These are phyloP conservation scores for Tulasnella sp. DNA, from an alignment of 768 basidiomycete species.

Conservation along the genomic window DNA sequence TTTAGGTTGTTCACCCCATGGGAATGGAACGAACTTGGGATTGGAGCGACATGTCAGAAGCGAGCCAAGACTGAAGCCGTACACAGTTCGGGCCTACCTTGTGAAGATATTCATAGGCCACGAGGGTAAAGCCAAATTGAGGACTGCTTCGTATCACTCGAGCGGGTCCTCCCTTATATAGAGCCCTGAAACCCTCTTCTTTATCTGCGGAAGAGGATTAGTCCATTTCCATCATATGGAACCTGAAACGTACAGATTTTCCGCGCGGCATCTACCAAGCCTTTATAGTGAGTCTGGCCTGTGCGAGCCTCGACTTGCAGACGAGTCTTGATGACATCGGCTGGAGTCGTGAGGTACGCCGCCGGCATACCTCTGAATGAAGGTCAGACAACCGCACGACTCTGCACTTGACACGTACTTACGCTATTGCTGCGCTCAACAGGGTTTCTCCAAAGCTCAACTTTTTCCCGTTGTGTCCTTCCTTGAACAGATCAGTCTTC, in stretches of 20 bases:
- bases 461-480: conserved; percentile 90
- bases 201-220: conserved; percentile 37
- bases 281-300: conserved; percentile 86
- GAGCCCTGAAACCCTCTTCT: conserved; percentile 78
- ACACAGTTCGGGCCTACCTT: conserved; percentile 32
- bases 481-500: conserved; percentile 88
- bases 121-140: conserved; percentile 88
- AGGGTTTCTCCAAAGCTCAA: conserved; percentile 85
- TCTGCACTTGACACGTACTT: conserved; percentile 8
- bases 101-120: conserved; percentile 64
- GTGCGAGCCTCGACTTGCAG: conserved; percentile 85
- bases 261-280: conserved; percentile 72
- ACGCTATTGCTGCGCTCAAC: conserved; percentile 68
- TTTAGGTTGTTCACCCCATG: conserved; percentile 56
- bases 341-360: conserved; percentile 84
- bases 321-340: conserved; percentile 95
- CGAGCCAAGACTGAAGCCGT: conserved; percentile 23
- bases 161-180: conserved; percentile 87
- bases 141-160: conserved; percentile 79
- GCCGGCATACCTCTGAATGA: conserved; percentile 85
- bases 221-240: background rate
- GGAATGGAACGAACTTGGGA: conserved; percentile 43
- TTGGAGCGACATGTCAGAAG: conserved; percentile 19
- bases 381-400: background rate
- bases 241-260: conserved; percentile 55